Base-by-base conservation (phyloP, 495 filamentous ascomycete species). In the Lepidopterella palustris region DNA sequence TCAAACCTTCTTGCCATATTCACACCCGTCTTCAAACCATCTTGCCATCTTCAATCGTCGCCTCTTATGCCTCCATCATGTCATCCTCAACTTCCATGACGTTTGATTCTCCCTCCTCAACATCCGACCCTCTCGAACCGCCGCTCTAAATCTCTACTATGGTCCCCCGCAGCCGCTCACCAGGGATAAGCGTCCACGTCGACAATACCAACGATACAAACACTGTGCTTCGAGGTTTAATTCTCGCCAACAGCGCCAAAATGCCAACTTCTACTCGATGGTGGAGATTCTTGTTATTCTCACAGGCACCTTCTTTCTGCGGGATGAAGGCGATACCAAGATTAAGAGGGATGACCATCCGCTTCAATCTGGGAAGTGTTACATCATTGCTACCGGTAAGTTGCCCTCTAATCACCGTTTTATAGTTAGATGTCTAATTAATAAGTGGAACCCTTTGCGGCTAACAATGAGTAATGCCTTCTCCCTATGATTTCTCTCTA, bases 251-350 rank as follows among this genome's bases (percentile, higher is more conserved):
- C 31, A 66, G 68, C 61, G 45, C 75, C 53, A 74, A 40, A 69
- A 75, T 60, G 62, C 64, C 50, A 72, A 72, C 61, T 64, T 76
- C 53, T 66, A 73, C 58, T 61, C 40, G 31, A 73, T 75, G 69
- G 53, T 73, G 29, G 62, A 70, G 25, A 68, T 71, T 58, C 26
- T 72, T 54, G 56, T 64, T 56, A 32, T 70, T 62, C 62, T 51
- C n/a, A 20, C 60, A 47, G 57, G 39, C 57, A 52, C 57, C 42
- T 70, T 63, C 62, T 53, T 58, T 47, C 31, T 71, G 59, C 60
- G 40, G 57, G 57, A 71, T 57, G 60, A 66, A 55, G 66, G 55
- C 58, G 61, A 48, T 54, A 68, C 47, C 35, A 65, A 21, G 26
- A 61, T 72, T 45, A 35, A 45, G 59, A 72, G 52, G 42, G 61